Conservation (phyloP, 139 green algal species). For the Picochlorum sp. region DNA sequence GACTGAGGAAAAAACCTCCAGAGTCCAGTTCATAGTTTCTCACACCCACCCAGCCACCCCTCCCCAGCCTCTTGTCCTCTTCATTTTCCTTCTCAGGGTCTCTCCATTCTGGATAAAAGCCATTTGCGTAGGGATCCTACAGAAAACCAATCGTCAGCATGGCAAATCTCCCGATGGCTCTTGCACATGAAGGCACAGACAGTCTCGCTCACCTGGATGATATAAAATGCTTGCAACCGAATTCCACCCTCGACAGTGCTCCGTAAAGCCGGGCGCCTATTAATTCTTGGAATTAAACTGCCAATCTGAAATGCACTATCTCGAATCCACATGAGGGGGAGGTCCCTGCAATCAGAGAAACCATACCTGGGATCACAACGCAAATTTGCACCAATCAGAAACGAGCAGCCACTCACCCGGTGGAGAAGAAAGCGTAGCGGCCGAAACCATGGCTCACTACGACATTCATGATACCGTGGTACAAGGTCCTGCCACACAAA, state of each 20-base stretch:
- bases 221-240: conserved; percentile 37
- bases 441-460: too few relatives aligned
- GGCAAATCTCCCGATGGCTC: too few relatives aligned
- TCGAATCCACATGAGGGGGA: conserved; percentile 36
- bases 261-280: conserved; percentile 25
- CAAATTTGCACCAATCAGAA: too few relatives aligned
- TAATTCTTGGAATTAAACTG: conserved; percentile 38
- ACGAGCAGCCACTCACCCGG: too few relatives aligned
- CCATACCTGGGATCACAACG: too few relatives aligned
- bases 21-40: conserved; percentile 63
- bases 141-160: conserved; percentile 1
- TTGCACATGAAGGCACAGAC: too few relatives aligned
- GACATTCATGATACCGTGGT: too few relatives aligned
- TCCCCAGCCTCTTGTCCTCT: conserved; percentile 32
- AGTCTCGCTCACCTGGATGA: conserved; percentile 5
- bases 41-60: conserved; percentile 46
- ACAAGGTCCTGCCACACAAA: too few relatives aligned
- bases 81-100: background rate
- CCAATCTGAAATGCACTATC: conserved; percentile 47
- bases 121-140: conserved; percentile 51
- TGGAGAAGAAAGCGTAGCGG: too few relatives aligned
- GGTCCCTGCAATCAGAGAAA: too few relatives aligned
- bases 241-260: conserved; percentile 26
- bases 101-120: conserved; percentile 35
- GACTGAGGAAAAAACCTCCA: conserved; percentile 47